Evolutionary conservation across 768 basidiomycete species (phyloP).

Genomic region (Mycena pura): DNA sequence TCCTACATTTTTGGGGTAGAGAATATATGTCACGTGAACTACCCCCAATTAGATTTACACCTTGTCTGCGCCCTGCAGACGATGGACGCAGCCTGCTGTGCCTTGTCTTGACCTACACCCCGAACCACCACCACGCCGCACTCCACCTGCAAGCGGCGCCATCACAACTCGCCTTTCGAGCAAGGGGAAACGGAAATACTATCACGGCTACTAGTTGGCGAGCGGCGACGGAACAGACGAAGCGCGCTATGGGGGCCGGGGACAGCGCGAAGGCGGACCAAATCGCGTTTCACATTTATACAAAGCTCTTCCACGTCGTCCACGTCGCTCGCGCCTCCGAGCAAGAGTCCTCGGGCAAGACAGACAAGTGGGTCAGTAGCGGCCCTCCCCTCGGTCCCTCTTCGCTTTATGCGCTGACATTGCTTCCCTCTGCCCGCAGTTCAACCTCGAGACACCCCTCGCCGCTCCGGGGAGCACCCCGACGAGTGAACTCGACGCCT

Average conservation of each 20-base stretch:
- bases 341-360: constrained; percentile 40
- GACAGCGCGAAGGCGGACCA: constrained; percentile 76
- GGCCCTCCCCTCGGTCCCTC: neutral
- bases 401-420: no score
- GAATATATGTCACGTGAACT: neutral
- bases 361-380: constrained; percentile 81
- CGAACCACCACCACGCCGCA: neutral
- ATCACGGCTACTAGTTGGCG: neutral
- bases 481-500: constrained; percentile 64
- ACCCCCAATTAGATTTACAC: neutral
- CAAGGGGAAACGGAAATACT: neutral
- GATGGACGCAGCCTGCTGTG: neutral
- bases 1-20: no score
- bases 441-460: constrained; percentile 84
- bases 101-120: neutral
- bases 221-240: no score
- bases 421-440: constrained; percentile 51
- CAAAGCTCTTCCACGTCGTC: constrained; percentile 80
- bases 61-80: neutral
- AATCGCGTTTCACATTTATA: constrained; percentile 84
- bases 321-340: constrained; percentile 68
- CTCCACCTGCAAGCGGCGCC: neutral
- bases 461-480: constrained; percentile 60
- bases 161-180: neutral
- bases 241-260: constrained; percentile 14